Conservation (phyloP, 306 rosid genomes). For the Citrullus mucosospermus region DNA sequence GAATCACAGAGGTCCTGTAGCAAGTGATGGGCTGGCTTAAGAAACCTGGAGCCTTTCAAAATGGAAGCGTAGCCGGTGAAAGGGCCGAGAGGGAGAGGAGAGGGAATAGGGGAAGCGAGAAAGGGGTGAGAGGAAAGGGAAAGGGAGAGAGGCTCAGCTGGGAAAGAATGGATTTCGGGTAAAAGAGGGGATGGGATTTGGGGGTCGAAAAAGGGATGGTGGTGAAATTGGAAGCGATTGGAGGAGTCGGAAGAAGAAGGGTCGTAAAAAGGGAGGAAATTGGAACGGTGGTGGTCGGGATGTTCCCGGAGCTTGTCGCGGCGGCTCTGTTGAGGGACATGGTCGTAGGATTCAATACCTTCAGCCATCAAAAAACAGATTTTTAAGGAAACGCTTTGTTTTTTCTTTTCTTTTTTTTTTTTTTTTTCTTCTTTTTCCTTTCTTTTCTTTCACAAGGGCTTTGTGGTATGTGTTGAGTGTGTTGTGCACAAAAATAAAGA, state of each 20-base stretch:
- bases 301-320: slow-evolving; percentile 55
- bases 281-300: not conserved
- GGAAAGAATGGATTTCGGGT: not conserved
- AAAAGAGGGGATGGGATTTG: not conserved
- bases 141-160: slow-evolving; percentile 50
- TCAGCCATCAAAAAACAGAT: slow-evolving; percentile 34
- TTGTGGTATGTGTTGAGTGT: not conserved
- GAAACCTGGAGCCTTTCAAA: slow-evolving; percentile 63
- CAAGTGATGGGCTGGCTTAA: slow-evolving; percentile 65
- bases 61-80: slow-evolving; percentile 59
- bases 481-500: slow-evolving; percentile 1
- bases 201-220: slow-evolving; percentile 39
- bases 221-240: not conserved
- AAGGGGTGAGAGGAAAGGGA: slow-evolving; percentile 46
- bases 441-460: not conserved
- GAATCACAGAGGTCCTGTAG: slow-evolving; percentile 46
- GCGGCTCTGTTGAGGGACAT: slow-evolving; percentile 75
- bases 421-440: too few species aligned
- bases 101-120: slow-evolving; percentile 38
- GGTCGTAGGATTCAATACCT: slow-evolving; percentile 45
- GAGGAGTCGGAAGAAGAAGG: not conserved
- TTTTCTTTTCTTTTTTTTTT: too few species aligned
- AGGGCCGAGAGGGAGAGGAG: slow-evolving; percentile 43
- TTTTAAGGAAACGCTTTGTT: too few species aligned
- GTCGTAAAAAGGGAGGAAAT: not conserved